Conservation (phyloP, 2,329 filamentous ascomycete genomes). For the Claviceps digitariae region DNA sequence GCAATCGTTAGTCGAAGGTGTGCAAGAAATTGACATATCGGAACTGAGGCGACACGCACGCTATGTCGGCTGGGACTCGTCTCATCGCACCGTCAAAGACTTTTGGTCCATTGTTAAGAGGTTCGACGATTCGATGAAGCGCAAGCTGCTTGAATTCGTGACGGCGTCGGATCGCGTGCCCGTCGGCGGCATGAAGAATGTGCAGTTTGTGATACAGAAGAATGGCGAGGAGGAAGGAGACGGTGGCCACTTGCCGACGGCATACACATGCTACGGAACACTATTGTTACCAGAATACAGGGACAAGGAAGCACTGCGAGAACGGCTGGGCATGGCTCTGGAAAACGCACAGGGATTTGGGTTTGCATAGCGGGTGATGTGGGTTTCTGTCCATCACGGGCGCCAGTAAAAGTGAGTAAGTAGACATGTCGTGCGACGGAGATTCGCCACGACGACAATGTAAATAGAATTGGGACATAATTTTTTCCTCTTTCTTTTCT, state of each 20-base stretch:
- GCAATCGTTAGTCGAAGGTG: slow-evolving; percentile 70
- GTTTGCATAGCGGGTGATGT: slow-evolving; percentile 39
- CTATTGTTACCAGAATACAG: slow-evolving; percentile 74
- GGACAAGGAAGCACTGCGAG: slow-evolving; percentile 52
- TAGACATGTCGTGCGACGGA: too few relatives aligned
- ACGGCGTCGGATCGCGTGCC: slow-evolving; percentile 86
- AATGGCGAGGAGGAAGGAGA: slow-evolving; percentile 51
- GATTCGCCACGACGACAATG: too few relatives aligned
- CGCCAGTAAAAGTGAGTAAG: too few relatives aligned
- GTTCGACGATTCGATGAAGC: slow-evolving; percentile 56
- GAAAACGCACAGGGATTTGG: slow-evolving; percentile 86
- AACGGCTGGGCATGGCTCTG: slow-evolving; percentile 72
- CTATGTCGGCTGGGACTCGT: slow-evolving; percentile 69
- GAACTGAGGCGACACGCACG: slow-evolving; percentile 58
- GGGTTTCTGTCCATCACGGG: too few relatives aligned
- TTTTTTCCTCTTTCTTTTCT: neutral
- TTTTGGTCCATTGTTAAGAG: slow-evolving; percentile 73
- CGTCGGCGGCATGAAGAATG: slow-evolving; percentile 67
- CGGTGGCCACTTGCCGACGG: slow-evolving; percentile 58
- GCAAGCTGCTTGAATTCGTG: slow-evolving; percentile 78
- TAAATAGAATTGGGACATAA: too few relatives aligned
- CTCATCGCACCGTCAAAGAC: slow-evolving; percentile 54
- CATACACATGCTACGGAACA: slow-evolving; percentile 86
- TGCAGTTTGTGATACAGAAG: slow-evolving; percentile 73
- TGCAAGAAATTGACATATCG: slow-evolving; percentile 63